Evolutionary conservation across 2,329 filamentous ascomycete species (phyloP).

Genomic region (Paecilomyces variotii): DNA sequence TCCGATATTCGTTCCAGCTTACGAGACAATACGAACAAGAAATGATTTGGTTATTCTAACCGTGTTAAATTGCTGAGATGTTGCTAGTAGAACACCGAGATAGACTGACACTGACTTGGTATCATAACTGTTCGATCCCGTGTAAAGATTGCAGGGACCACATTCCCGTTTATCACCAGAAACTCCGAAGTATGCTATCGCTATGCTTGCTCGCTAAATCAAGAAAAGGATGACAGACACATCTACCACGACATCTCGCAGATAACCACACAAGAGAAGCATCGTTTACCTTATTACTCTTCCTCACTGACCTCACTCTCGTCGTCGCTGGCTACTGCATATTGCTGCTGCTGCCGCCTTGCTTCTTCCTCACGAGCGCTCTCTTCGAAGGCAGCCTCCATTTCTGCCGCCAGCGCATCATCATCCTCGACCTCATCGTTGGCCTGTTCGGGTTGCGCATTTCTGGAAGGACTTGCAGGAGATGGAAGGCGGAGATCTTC

Average conservation of each 20-base stretch:
- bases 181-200: slow-evolving; percentile 1
- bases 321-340: slow-evolving; percentile 37
- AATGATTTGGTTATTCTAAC: not conserved
- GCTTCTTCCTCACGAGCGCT: slow-evolving; percentile 34
- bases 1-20: not conserved
- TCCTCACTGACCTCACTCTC: slow-evolving; percentile 62
- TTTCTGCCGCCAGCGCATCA: slow-evolving; percentile 49
- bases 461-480: slow-evolving; percentile 17
- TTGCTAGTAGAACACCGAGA: not conserved
- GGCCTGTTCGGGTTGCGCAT: slow-evolving; percentile 14
- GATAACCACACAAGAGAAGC: not conserved
- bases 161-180: not conserved
- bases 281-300: slow-evolving; percentile 35
- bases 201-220: slow-evolving; percentile 1
- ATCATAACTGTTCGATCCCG: not conserved
- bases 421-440: slow-evolving; percentile 35
- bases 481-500: slow-evolving; percentile 31
- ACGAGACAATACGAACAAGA: not conserved
- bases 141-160: not conserved
- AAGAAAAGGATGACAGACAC: not conserved
- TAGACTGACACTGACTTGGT: not conserved
- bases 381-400: slow-evolving; percentile 47
- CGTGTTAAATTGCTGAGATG: not conserved
- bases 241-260: not conserved
- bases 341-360: slow-evolving; percentile 21